phyloP scores from a whole-genome alignment of 495 filamentous ascomycete genomes.

The Penicillium dipodomyicola region DNA sequence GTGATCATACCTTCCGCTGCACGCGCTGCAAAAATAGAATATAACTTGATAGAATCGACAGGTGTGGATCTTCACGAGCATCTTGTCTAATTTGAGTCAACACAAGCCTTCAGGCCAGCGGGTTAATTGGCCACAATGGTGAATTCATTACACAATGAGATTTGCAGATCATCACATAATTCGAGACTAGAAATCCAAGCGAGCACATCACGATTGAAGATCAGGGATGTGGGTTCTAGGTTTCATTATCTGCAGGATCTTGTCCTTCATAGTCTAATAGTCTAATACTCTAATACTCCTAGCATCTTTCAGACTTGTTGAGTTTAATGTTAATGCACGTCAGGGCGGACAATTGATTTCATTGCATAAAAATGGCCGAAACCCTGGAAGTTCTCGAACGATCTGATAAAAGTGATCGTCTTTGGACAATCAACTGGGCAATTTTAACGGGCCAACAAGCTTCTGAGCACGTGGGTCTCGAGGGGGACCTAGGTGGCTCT shows the following conservation, averaged over 20 bases:
- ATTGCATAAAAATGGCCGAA: too few relatives aligned
- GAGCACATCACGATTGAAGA: background rate
- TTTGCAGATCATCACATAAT: constrained; percentile 2
- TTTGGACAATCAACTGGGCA: too few relatives aligned
- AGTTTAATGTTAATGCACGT: too few relatives aligned
- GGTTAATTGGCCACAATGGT: background rate
- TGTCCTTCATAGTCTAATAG: too few relatives aligned
- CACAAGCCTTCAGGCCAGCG: background rate
- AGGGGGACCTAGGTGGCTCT: background rate
- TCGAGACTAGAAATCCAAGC: background rate
- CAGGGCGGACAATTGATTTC: too few relatives aligned
- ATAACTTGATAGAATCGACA: background rate
- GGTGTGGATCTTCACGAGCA: background rate
- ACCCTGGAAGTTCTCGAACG: too few relatives aligned
- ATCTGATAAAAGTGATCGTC: too few relatives aligned
- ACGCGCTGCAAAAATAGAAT: background rate
- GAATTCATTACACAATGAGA: constrained; percentile 2
- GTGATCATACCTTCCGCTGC: constrained; percentile 4
- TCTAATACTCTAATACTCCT: too few relatives aligned
- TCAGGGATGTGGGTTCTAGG: background rate
- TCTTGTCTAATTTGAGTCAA: background rate
- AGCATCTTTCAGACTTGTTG: too few relatives aligned
- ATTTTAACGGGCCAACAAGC: background rate
- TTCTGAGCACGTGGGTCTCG: background rate
- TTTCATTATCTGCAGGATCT: background rate